Evolutionary conservation across 2,329 filamentous ascomycete species (phyloP).

Genomic region (Aureobasidium sp.): DNA sequence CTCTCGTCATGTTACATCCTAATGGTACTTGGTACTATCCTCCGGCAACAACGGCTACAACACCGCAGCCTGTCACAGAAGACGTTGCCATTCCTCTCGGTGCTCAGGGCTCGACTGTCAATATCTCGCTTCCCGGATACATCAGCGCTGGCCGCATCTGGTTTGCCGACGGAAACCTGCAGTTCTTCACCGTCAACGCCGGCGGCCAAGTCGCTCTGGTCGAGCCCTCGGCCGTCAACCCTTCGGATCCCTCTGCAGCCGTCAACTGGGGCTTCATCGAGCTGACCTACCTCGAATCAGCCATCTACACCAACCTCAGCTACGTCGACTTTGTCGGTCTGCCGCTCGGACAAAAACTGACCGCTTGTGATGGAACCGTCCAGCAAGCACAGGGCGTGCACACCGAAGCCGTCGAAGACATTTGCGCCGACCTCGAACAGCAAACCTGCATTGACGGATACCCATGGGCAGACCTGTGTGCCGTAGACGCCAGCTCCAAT

Average conservation of each 20-base stretch:
- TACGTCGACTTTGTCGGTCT: constrained; percentile 34
- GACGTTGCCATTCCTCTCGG: constrained; percentile 41
- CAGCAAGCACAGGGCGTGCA: constrained; percentile 53
- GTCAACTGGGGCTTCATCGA: constrained; percentile 40
- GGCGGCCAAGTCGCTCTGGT: constrained; percentile 35
- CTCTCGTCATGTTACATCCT: constrained; percentile 39
- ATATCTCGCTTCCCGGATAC: constrained; percentile 36
- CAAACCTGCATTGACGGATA: constrained; percentile 51
- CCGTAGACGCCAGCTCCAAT: constrained; percentile 32
- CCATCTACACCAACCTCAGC: constrained; percentile 37
- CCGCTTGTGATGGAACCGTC: constrained; percentile 42
- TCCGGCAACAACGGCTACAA: constrained; percentile 29
- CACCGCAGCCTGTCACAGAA: constrained; percentile 33
- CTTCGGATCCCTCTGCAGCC: constrained; percentile 35
- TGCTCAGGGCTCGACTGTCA: constrained; percentile 31
- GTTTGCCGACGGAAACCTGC: constrained; percentile 38
- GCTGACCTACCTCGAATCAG: constrained; percentile 39
- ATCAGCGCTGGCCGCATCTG: constrained; percentile 40
- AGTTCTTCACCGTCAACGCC: constrained; percentile 37
- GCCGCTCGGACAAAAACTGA: constrained; percentile 47
- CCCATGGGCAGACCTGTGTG: constrained; percentile 57
- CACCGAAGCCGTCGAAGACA: constrained; percentile 47
- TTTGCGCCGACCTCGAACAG: constrained; percentile 48
- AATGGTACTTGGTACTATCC: constrained; percentile 41
- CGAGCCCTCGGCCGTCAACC: constrained; percentile 40